Evolutionary conservation across 257 asterid species (phyloP).

Genomic region (Dorcoceras hygrometricum): DNA sequence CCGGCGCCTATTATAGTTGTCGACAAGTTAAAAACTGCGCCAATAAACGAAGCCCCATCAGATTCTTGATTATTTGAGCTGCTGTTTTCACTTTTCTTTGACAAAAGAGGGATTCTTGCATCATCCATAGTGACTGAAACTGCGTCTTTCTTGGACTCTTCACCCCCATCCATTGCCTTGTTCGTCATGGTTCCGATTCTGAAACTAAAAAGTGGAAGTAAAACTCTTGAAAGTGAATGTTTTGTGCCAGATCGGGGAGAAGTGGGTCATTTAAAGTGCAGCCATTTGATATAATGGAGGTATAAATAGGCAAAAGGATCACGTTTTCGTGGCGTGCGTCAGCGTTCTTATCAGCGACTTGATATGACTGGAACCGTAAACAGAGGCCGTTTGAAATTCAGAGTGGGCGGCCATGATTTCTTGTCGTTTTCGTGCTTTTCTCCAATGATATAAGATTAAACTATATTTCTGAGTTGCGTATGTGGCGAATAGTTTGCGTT

Average conservation of each 20-base stretch:
- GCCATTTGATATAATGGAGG: background rate
- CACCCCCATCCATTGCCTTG: constrained; percentile 22
- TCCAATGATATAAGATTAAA: background rate
- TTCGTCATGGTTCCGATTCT: constrained; percentile 25
- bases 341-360: constrained; percentile 28
- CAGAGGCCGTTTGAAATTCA: background rate
- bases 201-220: background rate
- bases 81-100: constrained; percentile 21
- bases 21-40: constrained; percentile 57
- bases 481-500: constrained; percentile 36
- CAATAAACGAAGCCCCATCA: constrained; percentile 54
- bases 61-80: constrained; percentile 25
- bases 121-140: constrained; percentile 24
- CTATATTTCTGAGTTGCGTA: constrained; percentile 17
- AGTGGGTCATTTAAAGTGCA: background rate
- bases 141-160: constrained; percentile 26
- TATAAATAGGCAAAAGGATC: constrained; percentile 14
- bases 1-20: constrained; percentile 70
- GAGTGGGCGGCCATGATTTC: constrained; percentile 17
- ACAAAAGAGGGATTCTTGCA: constrained; percentile 38
- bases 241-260: background rate
- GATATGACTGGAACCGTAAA: constrained; percentile 30
- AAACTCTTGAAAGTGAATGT: background rate
- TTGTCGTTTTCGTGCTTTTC: background rate
- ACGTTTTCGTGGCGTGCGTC: constrained; percentile 18